Evolutionary conservation across 1,284 basidiomycete species (phyloP), one percentile per base, ranked within the genome.

Genomic region (Pholiota adiposa): DNA sequence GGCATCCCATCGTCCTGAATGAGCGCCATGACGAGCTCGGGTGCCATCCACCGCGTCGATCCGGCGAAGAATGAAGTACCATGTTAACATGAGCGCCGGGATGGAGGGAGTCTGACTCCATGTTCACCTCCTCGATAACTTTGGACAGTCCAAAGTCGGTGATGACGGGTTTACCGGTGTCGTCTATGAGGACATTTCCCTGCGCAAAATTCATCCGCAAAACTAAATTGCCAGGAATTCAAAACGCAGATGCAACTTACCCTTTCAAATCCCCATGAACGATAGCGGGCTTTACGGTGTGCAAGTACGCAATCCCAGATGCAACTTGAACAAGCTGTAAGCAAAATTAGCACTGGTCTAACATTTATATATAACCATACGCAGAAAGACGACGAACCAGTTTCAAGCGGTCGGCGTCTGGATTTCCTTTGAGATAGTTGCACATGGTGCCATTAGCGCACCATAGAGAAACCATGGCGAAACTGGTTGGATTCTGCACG

Each of bases 391-490:
- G 43, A 46, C 44, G n/a, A 27, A 85, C 84, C 69, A 85, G 65
- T 43, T 70, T 73, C 46, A 83, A 64, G 52, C 81, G 74, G 59
- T 84, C 74, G 8, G 67, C 76, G 3, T 65, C 66, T 0, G 75
- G 71, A 58, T 80, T 75, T 7, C 73, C 69, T 59, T 74, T 74
- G 52, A 86, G 67, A 65, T 83, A 85, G 31, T 77, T 70, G 55
- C 72, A 75, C 54, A 86, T 72, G 4, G 80, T 84, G 18, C 84
- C 85, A 55, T 86, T 84, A 50, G 80, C 77, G 64, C 82, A 84
- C 83, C 84, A 86, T 6, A 79, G 79, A 2, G 84, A 86, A 0
- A 86, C 83, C 84, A 86, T 85, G 9, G 80, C 84, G 33, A 85
- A 75, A 48, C 81, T 79, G 27, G 77, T 74, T 25, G 73, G 67